Percentiles rank a stretch among this genome's conserved stretches.
These are phyloP conservation scores for Kuraishia piskuri DNA, from an alignment of 805 yeast genomes.

Conservation along the genomic window DNA sequence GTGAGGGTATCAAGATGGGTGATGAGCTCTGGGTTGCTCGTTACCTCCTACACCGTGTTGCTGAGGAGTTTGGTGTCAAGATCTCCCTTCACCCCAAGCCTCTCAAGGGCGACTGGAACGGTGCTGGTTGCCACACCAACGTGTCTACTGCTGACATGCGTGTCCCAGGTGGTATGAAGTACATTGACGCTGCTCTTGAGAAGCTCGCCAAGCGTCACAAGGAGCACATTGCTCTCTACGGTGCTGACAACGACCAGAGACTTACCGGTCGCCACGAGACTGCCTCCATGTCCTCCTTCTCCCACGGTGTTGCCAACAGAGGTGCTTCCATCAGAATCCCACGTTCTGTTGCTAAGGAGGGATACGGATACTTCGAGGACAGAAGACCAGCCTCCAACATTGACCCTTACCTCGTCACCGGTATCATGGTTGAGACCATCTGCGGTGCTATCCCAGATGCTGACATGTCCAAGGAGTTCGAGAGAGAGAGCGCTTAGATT, in stretches of 20 bases:
- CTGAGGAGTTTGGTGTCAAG: conserved; percentile 98
- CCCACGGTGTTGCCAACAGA: conserved; percentile 98
- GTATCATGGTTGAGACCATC: conserved; percentile 95
- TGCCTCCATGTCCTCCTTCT: conserved; percentile 84
- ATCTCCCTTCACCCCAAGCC: conserved; percentile 99
- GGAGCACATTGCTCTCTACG: conserved; percentile 93
- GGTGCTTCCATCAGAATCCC: conserved; percentile 99
- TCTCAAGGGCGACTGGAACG: conserved; percentile 98
- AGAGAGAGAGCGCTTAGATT: conserved; percentile 48
- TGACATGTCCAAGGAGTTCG: conserved; percentile 85
- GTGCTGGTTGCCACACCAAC: conserved; percentile 99
- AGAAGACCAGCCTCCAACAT: conserved; percentile 99
- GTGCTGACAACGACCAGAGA: conserved; percentile 91
- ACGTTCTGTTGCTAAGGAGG: conserved; percentile 96
- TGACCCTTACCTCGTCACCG: conserved; percentile 97
- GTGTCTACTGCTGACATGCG: conserved; percentile 93
- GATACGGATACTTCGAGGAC: conserved; percentile 97
- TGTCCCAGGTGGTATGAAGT: conserved; percentile 91
- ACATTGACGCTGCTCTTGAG: conserved; percentile 85
- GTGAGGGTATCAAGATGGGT: conserved; percentile 93
- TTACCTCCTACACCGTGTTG: conserved; percentile 85
- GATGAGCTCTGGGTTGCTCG: conserved; percentile 96
- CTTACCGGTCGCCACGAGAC: conserved; percentile 98
- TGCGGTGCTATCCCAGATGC: conserved; percentile 93
- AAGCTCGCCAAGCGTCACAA: conserved; percentile 92